A percentile compares a stretch with the other conserved stretches of the same genome.
Evolutionary conservation across 73 alveolate genomes (phyloP).

Genomic region (Tetrahymena borealis): DNA sequence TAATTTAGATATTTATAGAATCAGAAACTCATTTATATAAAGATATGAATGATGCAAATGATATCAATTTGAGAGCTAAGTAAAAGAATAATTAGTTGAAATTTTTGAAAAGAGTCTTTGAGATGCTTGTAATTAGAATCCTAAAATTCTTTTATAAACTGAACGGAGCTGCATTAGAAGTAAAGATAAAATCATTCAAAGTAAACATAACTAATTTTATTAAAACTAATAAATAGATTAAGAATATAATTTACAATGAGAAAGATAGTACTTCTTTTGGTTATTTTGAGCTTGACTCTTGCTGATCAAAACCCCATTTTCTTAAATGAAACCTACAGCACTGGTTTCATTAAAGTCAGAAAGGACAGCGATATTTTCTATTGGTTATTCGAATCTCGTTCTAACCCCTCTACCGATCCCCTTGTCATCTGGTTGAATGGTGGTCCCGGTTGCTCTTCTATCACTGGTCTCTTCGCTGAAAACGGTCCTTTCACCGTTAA

Average conservation of each 20-base stretch:
- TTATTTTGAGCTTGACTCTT: neutral
- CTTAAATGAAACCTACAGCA: neutral
- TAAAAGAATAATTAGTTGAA: neutral
- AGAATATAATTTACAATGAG: neutral
- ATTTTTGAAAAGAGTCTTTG: neutral
- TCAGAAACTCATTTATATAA: neutral
- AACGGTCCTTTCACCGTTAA: conserved; percentile 78
- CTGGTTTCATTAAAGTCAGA: neutral
- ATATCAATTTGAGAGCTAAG: neutral
- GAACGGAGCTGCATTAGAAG: neutral
- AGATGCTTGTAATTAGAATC: neutral
- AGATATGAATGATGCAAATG: neutral
- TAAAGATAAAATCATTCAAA: neutral
- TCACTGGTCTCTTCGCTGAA: conserved; percentile 79
- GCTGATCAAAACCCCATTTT: neutral
- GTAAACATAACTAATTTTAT: neutral
- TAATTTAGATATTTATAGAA: neutral
- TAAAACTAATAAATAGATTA: neutral
- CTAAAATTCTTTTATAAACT: neutral
- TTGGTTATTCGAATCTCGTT: conserved; percentile 2
- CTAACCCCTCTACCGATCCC: conserved; percentile 51
- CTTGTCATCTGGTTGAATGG: conserved; percentile 90
- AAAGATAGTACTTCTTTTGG: neutral
- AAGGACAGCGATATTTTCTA: neutral
- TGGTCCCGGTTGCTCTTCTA: conserved; percentile 90